Evolutionary conservation across 1,139 yeast genomes (phyloP), one percentile per base, ranked within the genome.

Genomic region (Oligophagozyma castellii): DNA sequence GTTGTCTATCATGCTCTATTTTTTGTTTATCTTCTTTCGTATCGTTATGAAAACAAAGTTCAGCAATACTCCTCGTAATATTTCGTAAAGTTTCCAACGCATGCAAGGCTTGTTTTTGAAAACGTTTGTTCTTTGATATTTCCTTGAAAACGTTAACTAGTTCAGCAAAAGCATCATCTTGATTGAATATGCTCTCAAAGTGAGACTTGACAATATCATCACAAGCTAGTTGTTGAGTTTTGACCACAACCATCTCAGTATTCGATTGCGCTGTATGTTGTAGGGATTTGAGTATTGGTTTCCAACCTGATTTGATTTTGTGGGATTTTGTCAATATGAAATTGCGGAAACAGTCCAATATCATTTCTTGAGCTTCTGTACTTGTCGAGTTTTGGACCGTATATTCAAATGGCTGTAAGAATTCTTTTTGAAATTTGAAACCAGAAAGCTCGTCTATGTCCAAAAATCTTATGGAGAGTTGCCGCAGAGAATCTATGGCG

Each of bases 371-470:
- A 16, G 84, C 89, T 32, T 76, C 81, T 11, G 67, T 53, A 22
- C 78, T 71, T 10, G 63, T 63, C 38, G 81, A 80, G 47, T 81
- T 70, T 27, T 61, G 55, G 43, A 89, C 67, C 14, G 84, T 74
- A 49, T 77, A 76, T 44, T 79, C 86, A 55, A 86, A 92, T 2
- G 98, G 98, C 46, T 75, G 73, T 49, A 92, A 65, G 46, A 92
- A 92, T 48, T 89, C 96, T 44, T 78, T 78, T 54, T 92, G 98
- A 57, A 92, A 92, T 54, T 80, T 86, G 63, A 92, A 92, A 49
- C 92, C 94, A 0, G 95, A 70, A 52, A 92, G 67, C 53, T 92
- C 99, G 35, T 89, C 96, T 39, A 89, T 71, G 37, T 83, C 93
- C 46, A 89, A 71, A 53, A 92, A 92, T 44, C 96, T 67, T 70